phyloP scores from a whole-genome alignment of 2,329 filamentous ascomycete genomes.

The Lecanicillium sp. region DNA sequence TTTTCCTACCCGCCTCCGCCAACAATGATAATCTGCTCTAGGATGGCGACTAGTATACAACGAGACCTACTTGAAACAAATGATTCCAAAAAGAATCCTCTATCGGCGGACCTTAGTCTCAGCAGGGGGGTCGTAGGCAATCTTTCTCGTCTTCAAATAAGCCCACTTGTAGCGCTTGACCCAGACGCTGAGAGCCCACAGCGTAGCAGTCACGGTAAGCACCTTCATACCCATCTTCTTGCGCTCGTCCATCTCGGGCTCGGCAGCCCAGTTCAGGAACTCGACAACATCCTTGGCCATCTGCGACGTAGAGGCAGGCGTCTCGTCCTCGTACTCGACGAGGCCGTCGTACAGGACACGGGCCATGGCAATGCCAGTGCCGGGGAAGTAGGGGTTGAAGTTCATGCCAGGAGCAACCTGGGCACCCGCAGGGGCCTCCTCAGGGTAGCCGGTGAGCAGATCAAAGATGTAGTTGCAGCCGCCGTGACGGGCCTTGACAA shows the following conservation, averaged over 20 bases:
- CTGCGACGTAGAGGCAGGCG: conserved; percentile 88
- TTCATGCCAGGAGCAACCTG: conserved; percentile 82
- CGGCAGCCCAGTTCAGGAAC: conserved; percentile 98
- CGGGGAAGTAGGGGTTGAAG: conserved; percentile 99
- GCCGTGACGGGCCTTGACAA: conserved; percentile 94
- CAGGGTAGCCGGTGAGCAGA: conserved; percentile 93
- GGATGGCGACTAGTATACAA: conserved; percentile 33
- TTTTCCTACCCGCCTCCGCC: conserved; percentile 32
- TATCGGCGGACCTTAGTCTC: conserved; percentile 41
- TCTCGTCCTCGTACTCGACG: conserved; percentile 96
- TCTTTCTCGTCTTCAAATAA: conserved; percentile 89
- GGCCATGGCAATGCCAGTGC: conserved; percentile 97
- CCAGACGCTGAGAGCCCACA: conserved; percentile 88
- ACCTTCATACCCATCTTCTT: conserved; percentile 99
- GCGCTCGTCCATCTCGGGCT: conserved; percentile 98
- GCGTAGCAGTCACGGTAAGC: conserved; percentile 65
- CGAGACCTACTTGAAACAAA: conserved; percentile 18
- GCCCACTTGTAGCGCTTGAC: conserved; percentile 99
- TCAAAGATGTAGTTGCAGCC: conserved; percentile 98
- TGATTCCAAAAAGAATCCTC: conserved; percentile 21
- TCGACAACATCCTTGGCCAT: conserved; percentile 99
- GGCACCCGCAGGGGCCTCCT: conserved; percentile 87
- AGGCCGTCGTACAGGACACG: conserved; percentile 96
- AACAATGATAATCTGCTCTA: conserved; percentile 34
- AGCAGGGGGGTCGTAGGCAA: conserved; percentile 74